Evolutionary conservation across 371 early-diverging fungal species (phyloP), one percentile per base, ranked within the genome.

Genomic region (Lichtheimia corymbifera): DNA sequence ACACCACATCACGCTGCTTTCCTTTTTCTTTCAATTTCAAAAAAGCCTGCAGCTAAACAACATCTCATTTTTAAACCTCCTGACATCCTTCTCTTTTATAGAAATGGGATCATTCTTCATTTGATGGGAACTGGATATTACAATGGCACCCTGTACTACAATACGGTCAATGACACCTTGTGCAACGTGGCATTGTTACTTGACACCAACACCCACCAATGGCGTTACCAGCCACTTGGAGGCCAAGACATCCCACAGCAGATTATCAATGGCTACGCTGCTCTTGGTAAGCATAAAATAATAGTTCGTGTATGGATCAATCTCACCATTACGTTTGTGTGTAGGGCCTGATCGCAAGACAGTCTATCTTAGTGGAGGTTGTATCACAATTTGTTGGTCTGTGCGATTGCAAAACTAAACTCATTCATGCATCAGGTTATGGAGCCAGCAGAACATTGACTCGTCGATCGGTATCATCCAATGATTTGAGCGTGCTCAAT

Each of bases 321-420:
- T 28, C 17, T 50, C 30, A 24, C 14, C 6, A 12, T 55, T 20
- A 0, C 55, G 22, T 7, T 6, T 14, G 17, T 41, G 9, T 35
- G 20, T 12, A 61, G 62, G 49, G 17, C 62, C 62, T 24, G 62
- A 61, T 49, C 28, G 28, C 6, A n/a, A 53, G 53, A 54, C 54
- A 12, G 41, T 61, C 18, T 54, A 47, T 49, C 20, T 61, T 14
- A 54, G 53, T 24, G 62, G 62, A 49, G 62, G 62, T 61, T 17
- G 11, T 35, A 35, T 35, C 35, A 35, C 35, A 22, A 1, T 28
- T 35, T 35, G 11, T 9, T 35, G 35, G 35, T 9, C 35, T 2
- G 35, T 35, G 35, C 11, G 35, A 35, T 35, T 35, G 35, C 0
- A 5, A 35, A 35, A 9, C 35, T 35, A 35, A 35, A 2, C 9